Evolutionary conservation across 306 rosid species (phyloP), one percentile per base, ranked within the genome.

Genomic region (Dryas alaskensis): DNA sequence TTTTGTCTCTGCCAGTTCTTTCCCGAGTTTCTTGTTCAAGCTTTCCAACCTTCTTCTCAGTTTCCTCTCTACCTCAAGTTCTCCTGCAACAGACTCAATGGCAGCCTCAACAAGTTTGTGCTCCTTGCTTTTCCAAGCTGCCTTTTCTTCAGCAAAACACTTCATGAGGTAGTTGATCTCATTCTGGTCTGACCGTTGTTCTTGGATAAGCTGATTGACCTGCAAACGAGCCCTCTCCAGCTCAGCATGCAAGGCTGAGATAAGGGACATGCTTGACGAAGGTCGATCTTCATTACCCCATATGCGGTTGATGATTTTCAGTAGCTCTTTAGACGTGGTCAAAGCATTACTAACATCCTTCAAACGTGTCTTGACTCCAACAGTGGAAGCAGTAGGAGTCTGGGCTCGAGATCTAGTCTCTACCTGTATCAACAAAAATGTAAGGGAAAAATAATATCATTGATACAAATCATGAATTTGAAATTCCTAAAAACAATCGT

Each of bases 141-240:
- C 97, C 80, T 92, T 92, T 87, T 95, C 99, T 72, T 95, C 98
- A 54, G 98, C 89, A 80, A 88, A 88, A 73, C 93, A 88, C 88
- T 90, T 90, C 88, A 95, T 87, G 81, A 95, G 84, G 70, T 88
- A 89, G 85, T 76, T 84, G 57, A 95, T 85, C 81, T 92, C 98
- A 27, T 81, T 87, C 76, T 87, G 94, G 66, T 94, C 93, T 0
- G 87, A 86, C 53, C 96, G 87, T 62, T 95, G 99, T 53, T 87
- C 99, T 48, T 95, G 99, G 75, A 95, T 92, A 54, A 86, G 87
- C 73, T 95, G 98, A 81, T 95, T 95, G 79, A 89, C 90, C 88
- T 86, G 98, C 75, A 90, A 79, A 44, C 98, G 90, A 74, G 97
- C 98, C 84, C 97, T 83, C 84, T 95, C 99, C 31, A 95, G 86